Evolutionary conservation across 352 stramenopile species (phyloP), one percentile per base, ranked within the genome.

Genomic region (Achlya hypogyna): DNA sequence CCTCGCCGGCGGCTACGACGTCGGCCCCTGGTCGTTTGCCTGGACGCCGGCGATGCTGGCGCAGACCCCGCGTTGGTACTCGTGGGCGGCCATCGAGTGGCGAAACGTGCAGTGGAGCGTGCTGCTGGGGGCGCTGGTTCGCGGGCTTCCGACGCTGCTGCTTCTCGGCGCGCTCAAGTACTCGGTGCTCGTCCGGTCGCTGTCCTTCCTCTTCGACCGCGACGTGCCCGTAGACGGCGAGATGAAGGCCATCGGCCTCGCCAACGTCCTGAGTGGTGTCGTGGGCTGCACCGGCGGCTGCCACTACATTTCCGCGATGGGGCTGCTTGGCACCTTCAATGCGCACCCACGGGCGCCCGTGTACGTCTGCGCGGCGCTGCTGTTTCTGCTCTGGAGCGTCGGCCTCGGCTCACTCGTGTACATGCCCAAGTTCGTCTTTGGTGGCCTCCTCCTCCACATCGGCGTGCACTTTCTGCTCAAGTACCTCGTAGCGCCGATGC

Each of bases 371-470:
- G 77, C 82, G 0, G 75, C 63, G 25, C 63, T 91, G 31, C 54
- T 90, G 23, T 22, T 88, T 0, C 31, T 75, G 32, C 65, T 93
- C 14, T 93, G 84, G 84, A 74, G 78, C 29, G 66, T 78, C 2
- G 84, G 84, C 6, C 89, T 93, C 49, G 73, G 73, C 6, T 68
- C 79, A 71, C 69, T 93, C 10, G 79, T 91, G 59, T 88, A 78
- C 32, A 80, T 93, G 14, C 84, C 84, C 0, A 93, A 91, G 65
- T 91, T 93, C 62, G 82, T 93, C 18, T 93, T 91, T 63, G 84
- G 84, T 0, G 84, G 84, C 0, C 62, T 93, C 10, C 68, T 93
- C 12, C 69, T 93, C 9, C 89, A 79, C 62, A 82, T 93, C 8
- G 84, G 81, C 0, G 56, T 91, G 5, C 84, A 93, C 32, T 93